phyloP scores from a whole-genome alignment of 306 rosid species.

The Sicyos baderoa region DNA sequence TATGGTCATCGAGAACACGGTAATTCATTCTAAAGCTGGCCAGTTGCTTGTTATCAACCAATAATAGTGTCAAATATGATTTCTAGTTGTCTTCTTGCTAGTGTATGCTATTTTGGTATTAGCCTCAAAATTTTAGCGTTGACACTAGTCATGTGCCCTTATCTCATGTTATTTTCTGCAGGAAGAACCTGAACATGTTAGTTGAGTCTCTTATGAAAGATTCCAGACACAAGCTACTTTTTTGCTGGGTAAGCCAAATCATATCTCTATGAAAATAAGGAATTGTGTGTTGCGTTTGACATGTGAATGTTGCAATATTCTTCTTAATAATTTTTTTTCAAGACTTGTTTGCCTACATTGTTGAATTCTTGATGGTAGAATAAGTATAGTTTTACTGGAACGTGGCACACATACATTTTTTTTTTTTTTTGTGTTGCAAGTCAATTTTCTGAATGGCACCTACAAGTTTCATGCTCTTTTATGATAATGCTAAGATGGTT shows the following conservation, averaged over 20 bases:
- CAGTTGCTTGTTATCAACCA: conserved; percentile 16
- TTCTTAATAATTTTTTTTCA: too few relatives aligned
- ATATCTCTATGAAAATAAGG: too few relatives aligned
- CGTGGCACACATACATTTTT: too few relatives aligned
- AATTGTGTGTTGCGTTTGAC: too few relatives aligned
- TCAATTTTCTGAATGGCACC: too few relatives aligned
- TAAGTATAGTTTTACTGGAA: neutral
- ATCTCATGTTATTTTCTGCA: conserved; percentile 24
- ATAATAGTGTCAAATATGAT: conserved; percentile 13
- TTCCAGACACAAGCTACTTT: conserved; percentile 10
- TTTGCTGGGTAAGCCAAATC: too few relatives aligned
- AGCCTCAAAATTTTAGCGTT: neutral
- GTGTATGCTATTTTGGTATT: neutral
- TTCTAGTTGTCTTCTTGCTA: conserved; percentile 4
- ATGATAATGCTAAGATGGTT: too few relatives aligned
- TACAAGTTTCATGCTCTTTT: too few relatives aligned
- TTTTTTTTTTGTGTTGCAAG: too few relatives aligned
- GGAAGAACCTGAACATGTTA: conserved; percentile 44
- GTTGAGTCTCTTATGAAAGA: conserved; percentile 42
- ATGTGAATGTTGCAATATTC: too few relatives aligned
- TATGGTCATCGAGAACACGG: conserved; percentile 90
- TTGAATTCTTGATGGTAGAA: too few relatives aligned
- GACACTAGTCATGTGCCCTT: neutral
- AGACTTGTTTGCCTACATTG: too few relatives aligned
- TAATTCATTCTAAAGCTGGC: conserved; percentile 25